phyloP scores from a whole-genome alignment of 176 grass and related monocot species.

The Thalia dealbata region DNA sequence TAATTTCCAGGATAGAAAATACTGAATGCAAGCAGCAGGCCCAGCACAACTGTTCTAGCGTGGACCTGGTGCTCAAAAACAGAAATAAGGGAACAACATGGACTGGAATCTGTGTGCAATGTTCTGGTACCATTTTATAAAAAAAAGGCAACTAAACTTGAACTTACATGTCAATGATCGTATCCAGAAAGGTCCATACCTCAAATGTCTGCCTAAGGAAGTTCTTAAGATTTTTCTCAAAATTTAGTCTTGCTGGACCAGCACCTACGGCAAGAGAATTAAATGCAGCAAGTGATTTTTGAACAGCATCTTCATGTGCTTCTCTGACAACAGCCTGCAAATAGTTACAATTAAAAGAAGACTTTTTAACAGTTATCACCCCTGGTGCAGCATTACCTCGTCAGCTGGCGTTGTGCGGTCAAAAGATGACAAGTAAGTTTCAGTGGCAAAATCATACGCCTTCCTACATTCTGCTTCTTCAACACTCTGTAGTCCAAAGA shows the following conservation, averaged over 20 bases:
- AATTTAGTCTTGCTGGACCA: constrained; percentile 43
- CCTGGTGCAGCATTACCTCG: constrained; percentile 35
- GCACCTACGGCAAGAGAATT: constrained; percentile 45
- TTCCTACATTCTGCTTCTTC: constrained; percentile 61
- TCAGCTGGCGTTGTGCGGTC: constrained; percentile 39
- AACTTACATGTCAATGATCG: neutral
- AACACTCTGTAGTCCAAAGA: constrained; percentile 44
- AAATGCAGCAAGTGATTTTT: constrained; percentile 53
- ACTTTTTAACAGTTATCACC: neutral
- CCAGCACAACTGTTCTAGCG: neutral
- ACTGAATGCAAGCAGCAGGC: neutral
- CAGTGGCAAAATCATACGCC: constrained; percentile 59
- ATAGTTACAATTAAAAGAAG: neutral
- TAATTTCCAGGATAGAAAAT: neutral
- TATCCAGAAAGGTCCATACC: constrained; percentile 19
- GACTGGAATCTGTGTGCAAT: neutral
- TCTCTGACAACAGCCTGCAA: constrained; percentile 52
- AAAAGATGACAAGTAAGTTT: constrained; percentile 54
- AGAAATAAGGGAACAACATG: neutral
- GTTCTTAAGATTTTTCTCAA: constrained; percentile 56
- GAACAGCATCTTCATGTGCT: constrained; percentile 53
- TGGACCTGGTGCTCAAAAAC: neutral
- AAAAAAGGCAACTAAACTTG: neutral
- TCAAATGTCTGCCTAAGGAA: constrained; percentile 66
- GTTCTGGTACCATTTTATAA: neutral